phyloP scores from a whole-genome alignment of 2,329 filamentous ascomycete species.

The Talaromyces rugulosus region DNA sequence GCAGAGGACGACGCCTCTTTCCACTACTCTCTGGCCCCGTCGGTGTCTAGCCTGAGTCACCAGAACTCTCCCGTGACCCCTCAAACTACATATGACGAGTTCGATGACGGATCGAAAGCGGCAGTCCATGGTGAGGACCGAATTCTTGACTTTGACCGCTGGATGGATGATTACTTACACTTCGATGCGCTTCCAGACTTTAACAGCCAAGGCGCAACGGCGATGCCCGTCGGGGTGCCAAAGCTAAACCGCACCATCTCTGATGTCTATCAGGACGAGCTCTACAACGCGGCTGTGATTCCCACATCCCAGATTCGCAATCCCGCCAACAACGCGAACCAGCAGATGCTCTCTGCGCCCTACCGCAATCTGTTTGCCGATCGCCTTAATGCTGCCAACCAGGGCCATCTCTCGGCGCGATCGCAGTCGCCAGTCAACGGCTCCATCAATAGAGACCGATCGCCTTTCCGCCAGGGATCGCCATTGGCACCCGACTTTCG shows the following conservation, averaged over 20 bases:
- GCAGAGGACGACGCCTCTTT: slow-evolving; percentile 48
- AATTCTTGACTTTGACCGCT: slow-evolving; percentile 34
- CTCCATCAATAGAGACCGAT: slow-evolving; percentile 60
- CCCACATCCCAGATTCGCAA: slow-evolving; percentile 33
- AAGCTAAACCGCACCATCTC: slow-evolving; percentile 85
- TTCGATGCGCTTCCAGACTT: slow-evolving; percentile 54
- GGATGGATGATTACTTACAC: slow-evolving; percentile 67
- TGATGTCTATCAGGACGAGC: slow-evolving; percentile 77
- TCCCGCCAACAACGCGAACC: slow-evolving; percentile 27
- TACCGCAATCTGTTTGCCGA: slow-evolving; percentile 65
- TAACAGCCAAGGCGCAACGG: slow-evolving; percentile 29
- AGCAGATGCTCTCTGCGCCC: slow-evolving; percentile 39
- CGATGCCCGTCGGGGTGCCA: slow-evolving; percentile 50
- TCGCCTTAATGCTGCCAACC: slow-evolving; percentile 73
- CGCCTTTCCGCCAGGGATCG: slow-evolving; percentile 74
- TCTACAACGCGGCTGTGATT: slow-evolving; percentile 60
- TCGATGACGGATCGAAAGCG: slow-evolving; percentile 47
- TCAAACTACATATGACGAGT: slow-evolving; percentile 52
- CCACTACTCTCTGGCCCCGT: slow-evolving; percentile 52
- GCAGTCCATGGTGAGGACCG: slow-evolving; percentile 54
- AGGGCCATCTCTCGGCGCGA: slow-evolving; percentile 62
- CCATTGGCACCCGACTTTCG: slow-evolving; percentile 52
- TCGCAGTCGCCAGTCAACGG: slow-evolving; percentile 51
- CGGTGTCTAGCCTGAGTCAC: slow-evolving; percentile 58
- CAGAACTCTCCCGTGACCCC: slow-evolving; percentile 60